Conservation (phyloP, 2,329 filamentous ascomycete species). For the Fusarium acutatum region DNA sequence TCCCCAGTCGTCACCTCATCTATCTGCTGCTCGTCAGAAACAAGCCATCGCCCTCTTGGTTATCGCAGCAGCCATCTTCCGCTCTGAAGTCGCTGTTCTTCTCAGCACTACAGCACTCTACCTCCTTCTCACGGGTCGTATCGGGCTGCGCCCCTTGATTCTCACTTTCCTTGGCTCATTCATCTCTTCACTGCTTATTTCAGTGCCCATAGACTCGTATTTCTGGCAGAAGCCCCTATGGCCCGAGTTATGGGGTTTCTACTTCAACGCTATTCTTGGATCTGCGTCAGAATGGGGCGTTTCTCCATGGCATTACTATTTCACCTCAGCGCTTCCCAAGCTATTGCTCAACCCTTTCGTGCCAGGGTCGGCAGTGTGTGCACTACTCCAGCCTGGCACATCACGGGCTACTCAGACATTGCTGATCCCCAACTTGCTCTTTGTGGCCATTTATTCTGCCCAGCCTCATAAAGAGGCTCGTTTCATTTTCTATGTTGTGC, state of each 20-base stretch:
- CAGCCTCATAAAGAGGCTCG: conserved; percentile 97
- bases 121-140: conserved; percentile 65
- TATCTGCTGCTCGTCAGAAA: conserved; percentile 58
- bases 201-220: conserved; percentile 84
- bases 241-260: conserved; percentile 90
- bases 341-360: conserved; percentile 82
- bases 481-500: conserved; percentile 90
- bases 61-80: conserved; percentile 83
- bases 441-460: conserved; percentile 81
- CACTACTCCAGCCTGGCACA: conserved; percentile 59
- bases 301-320: conserved; percentile 87
- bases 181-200: conserved; percentile 71
- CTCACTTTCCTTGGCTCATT: conserved; percentile 72
- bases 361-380: conserved; percentile 63
- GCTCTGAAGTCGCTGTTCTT: conserved; percentile 86
- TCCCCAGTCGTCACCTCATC: conserved; percentile 43
- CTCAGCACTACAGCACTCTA: conserved; percentile 73
- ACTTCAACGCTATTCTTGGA: conserved; percentile 88
- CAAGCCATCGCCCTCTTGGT: conserved; percentile 79
- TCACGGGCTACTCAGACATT: conserved; percentile 56
- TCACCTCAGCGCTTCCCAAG: conserved; percentile 80
- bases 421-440: conserved; percentile 73
- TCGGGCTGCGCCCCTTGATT: conserved; percentile 67
- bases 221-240: conserved; percentile 91
- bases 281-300: conserved; percentile 89